phyloP scores from a whole-genome alignment of 768 basidiomycete genomes.

The Xerocomus potaroensis region DNA sequence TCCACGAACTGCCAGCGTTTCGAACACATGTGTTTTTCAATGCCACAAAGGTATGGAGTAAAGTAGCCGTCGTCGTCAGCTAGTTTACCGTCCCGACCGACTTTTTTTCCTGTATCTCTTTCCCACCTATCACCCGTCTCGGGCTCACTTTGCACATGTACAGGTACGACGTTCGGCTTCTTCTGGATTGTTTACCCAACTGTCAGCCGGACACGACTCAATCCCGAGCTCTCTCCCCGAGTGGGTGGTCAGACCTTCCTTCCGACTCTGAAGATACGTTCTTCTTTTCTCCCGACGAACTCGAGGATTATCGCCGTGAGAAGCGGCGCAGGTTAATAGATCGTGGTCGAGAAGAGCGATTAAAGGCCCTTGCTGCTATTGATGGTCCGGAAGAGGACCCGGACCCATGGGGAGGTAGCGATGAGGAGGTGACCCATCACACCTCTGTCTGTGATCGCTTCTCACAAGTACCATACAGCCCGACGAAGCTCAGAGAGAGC shows the following conservation, averaged over 20 bases:
- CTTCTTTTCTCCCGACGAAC: constrained; percentile 65
- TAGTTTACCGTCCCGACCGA: constrained; percentile 4
- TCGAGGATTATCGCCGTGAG: constrained; percentile 59
- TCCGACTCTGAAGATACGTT: constrained; percentile 86
- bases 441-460: not conserved
- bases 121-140: constrained; percentile 6
- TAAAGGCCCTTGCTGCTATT: constrained; percentile 49
- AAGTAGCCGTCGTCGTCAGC: constrained; percentile 5
- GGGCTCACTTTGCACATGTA: constrained; percentile 18
- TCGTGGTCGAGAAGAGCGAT: constrained; percentile 56
- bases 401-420: constrained; percentile 63
- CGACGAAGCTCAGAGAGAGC: constrained; percentile 50
- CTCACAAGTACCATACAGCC: constrained; percentile 39
- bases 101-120: constrained; percentile 17
- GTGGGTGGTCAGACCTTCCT: constrained; percentile 81
- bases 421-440: constrained; percentile 55
- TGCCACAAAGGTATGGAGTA: constrained; percentile 8
- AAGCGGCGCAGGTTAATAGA: constrained; percentile 66
- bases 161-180: constrained; percentile 80
- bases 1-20: constrained; percentile 15
- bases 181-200: constrained; percentile 51
- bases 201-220: not conserved
- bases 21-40: constrained; percentile 4
- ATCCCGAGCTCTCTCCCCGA: constrained; percentile 39
- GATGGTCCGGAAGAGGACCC: constrained; percentile 37